Evolutionary conservation across 768 basidiomycete species (phyloP), one percentile per base, ranked within the genome.

Genomic region (Termitomyces eurrhizus): DNA sequence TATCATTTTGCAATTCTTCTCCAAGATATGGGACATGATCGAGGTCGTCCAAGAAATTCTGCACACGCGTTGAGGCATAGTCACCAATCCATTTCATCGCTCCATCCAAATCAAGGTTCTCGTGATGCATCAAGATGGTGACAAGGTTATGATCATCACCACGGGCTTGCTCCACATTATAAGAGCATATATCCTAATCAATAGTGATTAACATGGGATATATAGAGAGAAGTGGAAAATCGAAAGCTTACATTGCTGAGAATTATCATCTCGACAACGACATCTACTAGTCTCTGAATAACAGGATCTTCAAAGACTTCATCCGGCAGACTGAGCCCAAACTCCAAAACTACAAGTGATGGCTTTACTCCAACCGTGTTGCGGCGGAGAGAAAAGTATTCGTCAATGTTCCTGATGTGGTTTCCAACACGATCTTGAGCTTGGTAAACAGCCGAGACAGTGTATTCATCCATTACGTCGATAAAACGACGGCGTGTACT

Each of bases 111-210:
- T 69, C 63, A 18, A 77, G 58, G 2, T 68, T 59, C 9, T 70
- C 60, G 39, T 78, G 69, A 46, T 72, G 65, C 75, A 78, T 81
- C 53, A 80, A 70, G 14, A 79, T 68, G 0, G 73, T 74, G 36
- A 83, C 68, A 41, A 77, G 65, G 61, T 82, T 82, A 62, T 78
- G 76, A 16, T 73, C 77, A 26, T 75, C 66, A 1, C 78, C 78
- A 12, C 72, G 69, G 11, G 78, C 72, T 60, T 77, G 73, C 54
- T 52, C 35, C 52, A 56, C 37, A 7, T 61, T 58, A 37, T 50
- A 57, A 21, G 65, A 39, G 33, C n/a, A 32, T 58, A 71, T 52
- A 53, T 74, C 58, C 58, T 59, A 21, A n/a, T 18, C 12, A 1
- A 21, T 26, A 12, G 9, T 26, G 33, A 37, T 37, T 12, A 35